phyloP scores from a whole-genome alignment of 192 early-diverging fungal genomes.

The Coemansia sp. region DNA sequence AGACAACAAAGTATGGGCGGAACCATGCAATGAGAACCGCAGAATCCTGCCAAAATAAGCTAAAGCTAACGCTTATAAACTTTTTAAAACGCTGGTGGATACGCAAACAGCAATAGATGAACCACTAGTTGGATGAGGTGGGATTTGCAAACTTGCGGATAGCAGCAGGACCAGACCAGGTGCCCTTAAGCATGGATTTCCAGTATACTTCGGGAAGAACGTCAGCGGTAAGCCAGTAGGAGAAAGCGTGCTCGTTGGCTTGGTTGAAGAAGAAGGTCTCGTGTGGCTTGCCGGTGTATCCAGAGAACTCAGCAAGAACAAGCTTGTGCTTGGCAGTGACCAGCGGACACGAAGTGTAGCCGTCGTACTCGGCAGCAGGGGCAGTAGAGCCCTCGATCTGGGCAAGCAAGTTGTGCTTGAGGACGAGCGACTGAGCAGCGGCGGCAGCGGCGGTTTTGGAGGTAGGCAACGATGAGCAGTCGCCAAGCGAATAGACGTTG shows the following conservation, averaged over 20 bases:
- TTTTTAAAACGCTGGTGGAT: too few relatives aligned
- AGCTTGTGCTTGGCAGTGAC: conserved; percentile 78
- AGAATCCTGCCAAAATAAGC: too few relatives aligned
- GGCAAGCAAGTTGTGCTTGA: conserved; percentile 72
- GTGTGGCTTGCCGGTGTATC: conserved; percentile 66
- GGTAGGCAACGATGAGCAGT: conserved; percentile 80
- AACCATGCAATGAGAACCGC: too few relatives aligned
- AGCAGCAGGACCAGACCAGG: conserved; percentile 69
- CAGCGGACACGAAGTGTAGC: conserved; percentile 83
- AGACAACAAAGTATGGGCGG: too few relatives aligned
- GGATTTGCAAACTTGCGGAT: conserved; percentile 64
- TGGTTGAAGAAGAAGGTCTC: conserved; percentile 88
- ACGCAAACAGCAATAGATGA: not conserved
- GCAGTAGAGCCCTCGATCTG: conserved; percentile 56
- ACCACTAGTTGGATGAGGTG: conserved; percentile 17
- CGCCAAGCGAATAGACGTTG: conserved; percentile 80
- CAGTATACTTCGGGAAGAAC: conserved; percentile 81
- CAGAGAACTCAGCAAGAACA: conserved; percentile 85
- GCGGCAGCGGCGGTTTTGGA: conserved; percentile 92
- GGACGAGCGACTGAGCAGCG: conserved; percentile 70
- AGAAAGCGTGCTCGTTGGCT: conserved; percentile 63
- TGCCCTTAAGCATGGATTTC: conserved; percentile 75
- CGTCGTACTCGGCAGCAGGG: conserved; percentile 65
- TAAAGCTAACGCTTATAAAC: too few relatives aligned
- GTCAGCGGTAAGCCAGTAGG: conserved; percentile 75